phyloP scores from a whole-genome alignment of 106 monocot species.

The Allium fistulosum region DNA sequence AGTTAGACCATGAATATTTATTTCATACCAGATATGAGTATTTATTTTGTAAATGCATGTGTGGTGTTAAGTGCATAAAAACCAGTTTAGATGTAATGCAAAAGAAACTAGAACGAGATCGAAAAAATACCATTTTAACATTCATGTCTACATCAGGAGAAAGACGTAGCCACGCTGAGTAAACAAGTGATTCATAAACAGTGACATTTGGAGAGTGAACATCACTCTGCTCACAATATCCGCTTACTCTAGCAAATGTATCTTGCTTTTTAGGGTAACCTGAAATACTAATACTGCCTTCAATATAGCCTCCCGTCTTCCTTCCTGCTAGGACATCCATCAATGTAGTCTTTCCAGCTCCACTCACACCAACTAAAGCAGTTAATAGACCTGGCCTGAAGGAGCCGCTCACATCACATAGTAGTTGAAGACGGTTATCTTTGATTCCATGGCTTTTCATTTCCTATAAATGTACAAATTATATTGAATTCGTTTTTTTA shows the following conservation, averaged over 20 bases:
- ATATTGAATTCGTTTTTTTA: not conserved
- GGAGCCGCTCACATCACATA: slow-evolving; percentile 60
- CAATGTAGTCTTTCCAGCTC: slow-evolving; percentile 61
- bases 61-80: no score
- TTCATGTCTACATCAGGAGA: slow-evolving; percentile 42
- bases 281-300: slow-evolving; percentile 63
- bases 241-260: slow-evolving; percentile 68
- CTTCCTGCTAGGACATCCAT: slow-evolving; percentile 87
- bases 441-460: slow-evolving; percentile 54
- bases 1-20: no score
- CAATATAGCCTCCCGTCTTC: slow-evolving; percentile 70
- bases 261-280: slow-evolving; percentile 81
- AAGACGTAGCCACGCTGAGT: slow-evolving; percentile 79
- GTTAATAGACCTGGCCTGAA: slow-evolving; percentile 75
- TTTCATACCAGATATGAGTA: no score
- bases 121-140: slow-evolving; percentile 17
- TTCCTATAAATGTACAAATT: slow-evolving; percentile 28
- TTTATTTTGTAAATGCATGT: no score
- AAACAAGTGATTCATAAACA: slow-evolving; percentile 73
- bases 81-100: no score
- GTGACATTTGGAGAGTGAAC: slow-evolving; percentile 85
- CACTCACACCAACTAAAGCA: slow-evolving; percentile 35
- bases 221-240: slow-evolving; percentile 93
- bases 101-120: no score
- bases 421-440: slow-evolving; percentile 49